Base-by-base conservation (phyloP, 2,329 filamentous ascomycete genomes). In the Chaetomium sp. region DNA sequence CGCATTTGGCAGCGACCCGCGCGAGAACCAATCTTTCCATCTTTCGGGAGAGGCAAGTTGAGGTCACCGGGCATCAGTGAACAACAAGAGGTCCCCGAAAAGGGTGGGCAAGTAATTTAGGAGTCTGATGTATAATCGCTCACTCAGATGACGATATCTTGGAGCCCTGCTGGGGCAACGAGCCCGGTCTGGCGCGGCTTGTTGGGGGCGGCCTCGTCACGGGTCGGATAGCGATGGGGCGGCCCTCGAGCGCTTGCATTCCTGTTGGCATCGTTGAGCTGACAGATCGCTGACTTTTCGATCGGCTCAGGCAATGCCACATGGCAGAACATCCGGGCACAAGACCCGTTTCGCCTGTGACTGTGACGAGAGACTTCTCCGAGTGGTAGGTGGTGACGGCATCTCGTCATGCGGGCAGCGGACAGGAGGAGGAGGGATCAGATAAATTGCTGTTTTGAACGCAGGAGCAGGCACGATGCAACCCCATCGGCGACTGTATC, bases 221-320 rank as follows among this genome's bases (percentile, higher is more conserved):
- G n/a, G 25, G 49, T 51, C 49, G 49, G 29, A 12, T 8, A 29
- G 27, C 6, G 27, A 21, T 42, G 56, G 35, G 55, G 16, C 47
- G 23, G 56, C 21, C 19, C 56, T 49, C 21, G 31, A 7, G 49
- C 57, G 53, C 53, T 63, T 42, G 47, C 58, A 63, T 33, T 54
- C 5, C 25, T 16, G 56, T 63, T 47, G 27, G 8, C 49, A 25
- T 45, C 13, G 49, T 65, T n/a, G 27, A 50, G 42, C 31, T 38
- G 23, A 59, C 47, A 47, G 29, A 42, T 6, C 27, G 6, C 55
- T 45, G 57, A 4, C 21, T 23, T n/a, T 25, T 53, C 50, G 57
- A 54, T 51, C 51, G 68, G 53, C 50, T 64, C 57, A 60, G 51
- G 60, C 62, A 42, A 59, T 67, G 69, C 69, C 68, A 71, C 68